Conservation (phyloP, 768 basidiomycete species). For the Suillus subaureus region DNA sequence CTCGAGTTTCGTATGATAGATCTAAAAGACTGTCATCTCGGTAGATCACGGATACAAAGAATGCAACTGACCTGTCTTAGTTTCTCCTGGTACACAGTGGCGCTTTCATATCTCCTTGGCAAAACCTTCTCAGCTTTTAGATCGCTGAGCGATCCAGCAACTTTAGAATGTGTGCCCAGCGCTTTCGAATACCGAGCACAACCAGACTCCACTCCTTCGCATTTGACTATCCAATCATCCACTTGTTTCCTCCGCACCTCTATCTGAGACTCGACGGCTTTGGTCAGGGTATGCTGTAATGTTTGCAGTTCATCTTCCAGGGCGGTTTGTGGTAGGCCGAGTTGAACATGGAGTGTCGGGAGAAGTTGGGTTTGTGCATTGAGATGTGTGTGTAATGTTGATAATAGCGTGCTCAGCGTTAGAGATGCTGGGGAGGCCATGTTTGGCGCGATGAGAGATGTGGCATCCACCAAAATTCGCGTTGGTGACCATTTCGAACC, state of each 20-base stretch:
- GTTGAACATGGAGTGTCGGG: slow-evolving; percentile 80
- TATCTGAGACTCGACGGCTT: slow-evolving; percentile 77
- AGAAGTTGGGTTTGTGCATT: slow-evolving; percentile 82
- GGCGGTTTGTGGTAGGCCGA: slow-evolving; percentile 78
- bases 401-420: slow-evolving; percentile 64
- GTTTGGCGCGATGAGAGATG: slow-evolving; percentile 5
- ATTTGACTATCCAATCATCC: slow-evolving; percentile 68
- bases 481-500: slow-evolving; percentile 5
- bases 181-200: slow-evolving; percentile 70
- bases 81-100: slow-evolving; percentile 75
- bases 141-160: slow-evolving; percentile 64
- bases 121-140: slow-evolving; percentile 72
- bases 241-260: slow-evolving; percentile 73
- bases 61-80: slow-evolving; percentile 64
- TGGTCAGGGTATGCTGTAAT: slow-evolving; percentile 74
- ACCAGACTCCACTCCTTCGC: slow-evolving; percentile 60
- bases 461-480: slow-evolving; percentile 3
- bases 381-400: slow-evolving; percentile 76
- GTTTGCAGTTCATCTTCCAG: slow-evolving; percentile 78
- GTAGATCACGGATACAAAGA: slow-evolving; percentile 6
- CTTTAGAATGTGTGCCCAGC: slow-evolving; percentile 72
- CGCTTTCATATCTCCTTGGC: slow-evolving; percentile 69
- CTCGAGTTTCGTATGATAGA: slow-evolving; percentile 78
- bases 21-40: slow-evolving; percentile 32
- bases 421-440: slow-evolving; percentile 33